These are phyloP conservation scores for Cladosporium austrohemisphaericum DNA, from an alignment of 2,329 filamentous ascomycete genomes.

Conservation along the genomic window DNA sequence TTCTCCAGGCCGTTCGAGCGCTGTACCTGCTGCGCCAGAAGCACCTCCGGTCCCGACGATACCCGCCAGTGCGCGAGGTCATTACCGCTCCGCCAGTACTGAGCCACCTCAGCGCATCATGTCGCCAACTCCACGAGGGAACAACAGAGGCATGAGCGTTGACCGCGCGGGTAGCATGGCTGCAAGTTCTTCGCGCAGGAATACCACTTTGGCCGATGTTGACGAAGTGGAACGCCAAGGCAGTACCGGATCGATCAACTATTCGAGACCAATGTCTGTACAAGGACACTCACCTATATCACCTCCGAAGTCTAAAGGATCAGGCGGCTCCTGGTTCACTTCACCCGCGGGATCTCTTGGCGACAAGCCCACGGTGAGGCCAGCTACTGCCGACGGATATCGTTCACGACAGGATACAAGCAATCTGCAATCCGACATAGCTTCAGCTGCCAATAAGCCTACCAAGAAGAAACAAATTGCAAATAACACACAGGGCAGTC, in stretches of 20 bases:
- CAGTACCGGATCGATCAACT: constrained; percentile 46
- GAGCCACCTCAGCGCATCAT: constrained; percentile 47
- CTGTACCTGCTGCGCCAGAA: constrained; percentile 25
- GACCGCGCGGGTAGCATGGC: constrained; percentile 24
- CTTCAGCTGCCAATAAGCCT: constrained; percentile 21
- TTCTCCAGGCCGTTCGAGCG: constrained; percentile 52
- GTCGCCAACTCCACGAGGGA: constrained; percentile 42
- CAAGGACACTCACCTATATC: constrained; percentile 22
- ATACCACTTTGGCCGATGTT: constrained; percentile 37
- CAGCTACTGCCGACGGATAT: not conserved
- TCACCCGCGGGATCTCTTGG: constrained; percentile 56
- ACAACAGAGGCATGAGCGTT: constrained; percentile 31
- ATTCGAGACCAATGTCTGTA: constrained; percentile 52
- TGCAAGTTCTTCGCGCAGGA: constrained; percentile 19
- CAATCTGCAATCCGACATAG: not conserved
- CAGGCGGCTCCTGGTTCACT: constrained; percentile 53
- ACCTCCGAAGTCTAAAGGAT: constrained; percentile 19
- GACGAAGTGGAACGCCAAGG: constrained; percentile 40
- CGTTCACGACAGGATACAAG: constrained; percentile 8
- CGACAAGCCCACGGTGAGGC: constrained; percentile 8
- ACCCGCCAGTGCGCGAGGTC: constrained; percentile 37
- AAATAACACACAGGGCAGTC: constrained; percentile 11
- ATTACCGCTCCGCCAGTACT: constrained; percentile 48
- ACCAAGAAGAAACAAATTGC: constrained; percentile 17
- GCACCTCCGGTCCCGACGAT: constrained; percentile 74